Evolutionary conservation across 2,329 filamentous ascomycete genomes (phyloP).

Genomic region (Diaporthe humulicola): DNA sequence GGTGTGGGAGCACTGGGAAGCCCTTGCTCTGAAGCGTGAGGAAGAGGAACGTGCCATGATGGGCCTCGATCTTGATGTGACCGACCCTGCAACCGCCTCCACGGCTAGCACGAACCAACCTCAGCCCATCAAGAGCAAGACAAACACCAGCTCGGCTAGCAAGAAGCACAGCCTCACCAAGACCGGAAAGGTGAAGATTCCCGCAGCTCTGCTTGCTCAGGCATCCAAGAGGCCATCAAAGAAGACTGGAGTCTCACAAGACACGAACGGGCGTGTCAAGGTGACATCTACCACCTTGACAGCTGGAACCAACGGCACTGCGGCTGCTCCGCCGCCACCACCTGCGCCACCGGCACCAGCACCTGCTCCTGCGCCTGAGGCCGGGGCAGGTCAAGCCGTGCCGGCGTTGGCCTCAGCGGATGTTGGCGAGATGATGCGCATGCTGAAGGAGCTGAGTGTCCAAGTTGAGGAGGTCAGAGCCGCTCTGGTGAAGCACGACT

Average conservation of each 20-base stretch:
- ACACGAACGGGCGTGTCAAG: background rate
- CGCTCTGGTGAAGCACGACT: constrained; percentile 29
- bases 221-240: constrained; percentile 30
- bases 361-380: background rate
- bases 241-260: background rate
- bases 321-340: background rate
- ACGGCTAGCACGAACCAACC: background rate
- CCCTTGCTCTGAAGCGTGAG: constrained; percentile 21
- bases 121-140: background rate
- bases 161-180: constrained; percentile 34
- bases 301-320: background rate
- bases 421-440: constrained; percentile 27
- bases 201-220: constrained; percentile 16
- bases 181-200: constrained; percentile 12
- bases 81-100: background rate
- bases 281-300: background rate
- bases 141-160: background rate
- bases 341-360: background rate
- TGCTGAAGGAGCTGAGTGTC: constrained; percentile 32
- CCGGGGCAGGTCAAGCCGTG: background rate
- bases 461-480: constrained; percentile 35
- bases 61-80: constrained; percentile 4
- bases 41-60: background rate
- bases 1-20: constrained; percentile 31
- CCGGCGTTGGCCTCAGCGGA: background rate